Evolutionary conservation across 148 eudicot genomes (phyloP), one percentile per base, ranked within the genome.

Genomic region (Suaeda aralocaspica): DNA sequence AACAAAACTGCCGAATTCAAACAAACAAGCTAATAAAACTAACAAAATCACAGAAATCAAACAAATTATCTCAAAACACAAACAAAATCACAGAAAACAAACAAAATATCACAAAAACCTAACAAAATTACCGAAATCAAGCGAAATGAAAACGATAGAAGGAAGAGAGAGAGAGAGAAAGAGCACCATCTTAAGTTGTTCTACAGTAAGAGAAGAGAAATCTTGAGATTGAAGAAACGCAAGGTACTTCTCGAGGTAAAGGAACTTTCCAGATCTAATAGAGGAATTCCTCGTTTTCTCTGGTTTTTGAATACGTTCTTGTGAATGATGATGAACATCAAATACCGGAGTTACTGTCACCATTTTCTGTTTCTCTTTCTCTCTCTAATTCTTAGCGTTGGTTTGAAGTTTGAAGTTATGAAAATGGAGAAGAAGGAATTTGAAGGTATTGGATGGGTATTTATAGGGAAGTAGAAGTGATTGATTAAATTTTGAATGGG

Each of bases 231-330:
- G 50, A 31, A 71, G 46, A 60, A 81, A 79, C 16, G 46, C 48
- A 72, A 77, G 65, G 80, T 83, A 83, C n/a, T 73, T 45, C 7
- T 83, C 86, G 19, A 83, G 74, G 11, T 72, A 55, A 12, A 83
- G 55, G 48, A n/a, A 15, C 61, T 66, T 42, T 66, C n/a, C 60
- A 30, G 12, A 28, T 29, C 18, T 60, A 52, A 4, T 28, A 26
- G 16, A 41, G 33, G 34, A 52, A n/a, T 41, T 52, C 56, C 4
- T 22, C 19, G 39, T 9, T 34, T 33, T 41, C 45, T 71, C 58
- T n/a, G n/a, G 2, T 15, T 24, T 63, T 25, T 41, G 45, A 39
- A 1, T 60, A 8, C 5, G 57, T 6, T n/a, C n/a, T n/a, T 57
- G 62, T 36, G 22, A n/a, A 1, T 9, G n/a, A 0, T 68, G 51